Conservation (phyloP, 352 stramenopile genomes). For the Globisporangium acanthophoron region DNA sequence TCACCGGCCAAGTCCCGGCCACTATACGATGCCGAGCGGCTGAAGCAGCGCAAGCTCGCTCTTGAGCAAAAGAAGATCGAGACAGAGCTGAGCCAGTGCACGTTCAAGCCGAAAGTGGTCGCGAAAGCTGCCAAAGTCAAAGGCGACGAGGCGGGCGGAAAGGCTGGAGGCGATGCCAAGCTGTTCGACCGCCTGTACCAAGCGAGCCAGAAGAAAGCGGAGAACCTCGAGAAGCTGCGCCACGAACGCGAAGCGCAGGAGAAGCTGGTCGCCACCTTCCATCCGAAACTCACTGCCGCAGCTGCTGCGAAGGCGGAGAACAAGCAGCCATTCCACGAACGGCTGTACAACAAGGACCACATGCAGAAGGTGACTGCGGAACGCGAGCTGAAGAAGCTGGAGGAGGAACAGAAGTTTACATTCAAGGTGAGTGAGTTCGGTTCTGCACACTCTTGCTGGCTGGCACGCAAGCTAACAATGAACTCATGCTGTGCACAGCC, state of each 20-base stretch:
- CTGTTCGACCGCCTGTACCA: constrained; percentile 76
- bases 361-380: constrained; percentile 56
- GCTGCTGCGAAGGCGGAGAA: constrained; percentile 9
- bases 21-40: constrained; percentile 64
- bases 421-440: constrained; percentile 53
- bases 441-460: background rate
- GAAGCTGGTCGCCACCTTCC: constrained; percentile 49
- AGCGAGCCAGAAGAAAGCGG: constrained; percentile 42
- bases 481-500: constrained; percentile 22
- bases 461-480: background rate
- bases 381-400: constrained; percentile 65
- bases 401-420: constrained; percentile 62
- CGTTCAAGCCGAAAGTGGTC: constrained; percentile 61
- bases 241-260: constrained; percentile 65
- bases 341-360: constrained; percentile 76
- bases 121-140: constrained; percentile 38
- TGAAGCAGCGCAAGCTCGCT: constrained; percentile 63
- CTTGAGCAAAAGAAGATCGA: constrained; percentile 73
- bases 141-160: constrained; percentile 19
- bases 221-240: constrained; percentile 60
- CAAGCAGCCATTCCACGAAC: constrained; percentile 68
- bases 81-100: constrained; percentile 53
- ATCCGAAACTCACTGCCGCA: constrained; percentile 43
- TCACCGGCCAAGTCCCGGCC: constrained; percentile 46
- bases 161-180: constrained; percentile 8